phyloP scores from a whole-genome alignment of 805 yeast species.

The Scheffersomyces lignosus region DNA sequence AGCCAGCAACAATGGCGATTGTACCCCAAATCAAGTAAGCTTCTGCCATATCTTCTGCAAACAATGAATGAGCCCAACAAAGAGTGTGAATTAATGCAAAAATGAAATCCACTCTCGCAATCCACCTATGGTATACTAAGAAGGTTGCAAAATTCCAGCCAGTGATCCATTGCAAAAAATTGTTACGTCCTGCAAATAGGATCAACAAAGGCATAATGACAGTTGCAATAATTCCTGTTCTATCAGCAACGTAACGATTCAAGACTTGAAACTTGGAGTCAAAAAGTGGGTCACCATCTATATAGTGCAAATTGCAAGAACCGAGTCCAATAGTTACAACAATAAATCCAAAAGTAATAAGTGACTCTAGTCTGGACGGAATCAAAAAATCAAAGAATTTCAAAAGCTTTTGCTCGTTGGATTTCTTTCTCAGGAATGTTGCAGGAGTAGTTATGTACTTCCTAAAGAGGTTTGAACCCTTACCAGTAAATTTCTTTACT shows the following conservation, averaged over 20 bases:
- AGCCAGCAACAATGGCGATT: conserved; percentile 33
- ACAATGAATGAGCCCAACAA: conserved; percentile 7
- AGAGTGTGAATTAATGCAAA: conserved; percentile 17
- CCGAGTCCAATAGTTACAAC: conserved; percentile 13
- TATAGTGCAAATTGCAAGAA: conserved; percentile 8
- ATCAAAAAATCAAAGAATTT: conserved; percentile 23
- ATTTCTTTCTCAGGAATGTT: conserved; percentile 15
- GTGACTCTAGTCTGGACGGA: conserved; percentile 38
- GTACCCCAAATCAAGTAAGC: conserved; percentile 28
- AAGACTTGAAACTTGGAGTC: conserved; percentile 7
- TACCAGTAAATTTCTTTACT: conserved; percentile 28
- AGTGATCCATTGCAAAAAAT: conserved; percentile 14
- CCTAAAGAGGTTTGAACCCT: conserved; percentile 11
- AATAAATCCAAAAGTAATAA: conserved; percentile 25
- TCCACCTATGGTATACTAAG: conserved; percentile 24
- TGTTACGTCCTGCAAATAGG: conserved; percentile 25
- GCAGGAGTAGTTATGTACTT: conserved; percentile 21
- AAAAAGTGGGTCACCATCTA: conserved; percentile 15
- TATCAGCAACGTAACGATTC: conserved; percentile 41
- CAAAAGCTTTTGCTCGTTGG: conserved; percentile 16
- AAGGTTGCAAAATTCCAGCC: conserved; percentile 12
- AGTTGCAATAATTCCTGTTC: conserved; percentile 51
- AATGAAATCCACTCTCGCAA: conserved; percentile 16
- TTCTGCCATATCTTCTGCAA: conserved; percentile 13
- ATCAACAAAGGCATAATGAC: conserved; percentile 25